Evolutionary conservation across 306 rosid species (phyloP).

Genomic region (Rosa chinensis): DNA sequence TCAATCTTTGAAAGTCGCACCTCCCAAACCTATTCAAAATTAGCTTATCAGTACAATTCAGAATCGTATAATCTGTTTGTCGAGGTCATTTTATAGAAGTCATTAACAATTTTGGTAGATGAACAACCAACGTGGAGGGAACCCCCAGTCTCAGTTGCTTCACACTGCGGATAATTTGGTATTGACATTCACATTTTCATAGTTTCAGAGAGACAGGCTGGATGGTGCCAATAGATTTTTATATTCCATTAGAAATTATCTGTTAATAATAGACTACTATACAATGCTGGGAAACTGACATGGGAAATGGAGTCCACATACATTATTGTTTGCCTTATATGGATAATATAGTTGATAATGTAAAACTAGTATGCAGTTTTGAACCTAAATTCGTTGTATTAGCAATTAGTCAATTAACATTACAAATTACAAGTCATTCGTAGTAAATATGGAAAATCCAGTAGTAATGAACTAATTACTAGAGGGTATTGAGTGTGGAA

Average conservation of each 20-base stretch:
- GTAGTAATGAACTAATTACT: background rate
- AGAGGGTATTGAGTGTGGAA: background rate
- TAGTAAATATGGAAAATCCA: background rate
- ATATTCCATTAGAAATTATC: background rate
- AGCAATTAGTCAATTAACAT: background rate
- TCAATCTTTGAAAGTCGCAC: conserved; percentile 62
- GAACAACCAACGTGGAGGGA: conserved; percentile 3
- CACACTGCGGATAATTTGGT: background rate
- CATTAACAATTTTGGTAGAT: background rate
- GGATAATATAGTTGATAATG: background rate
- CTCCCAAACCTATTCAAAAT: conserved; percentile 67
- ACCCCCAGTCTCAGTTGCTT: background rate
- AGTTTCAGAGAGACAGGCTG: background rate
- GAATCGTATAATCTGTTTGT: background rate
- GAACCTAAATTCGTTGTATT: background rate
- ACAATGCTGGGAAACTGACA: background rate
- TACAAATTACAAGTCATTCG: background rate
- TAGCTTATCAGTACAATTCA: background rate
- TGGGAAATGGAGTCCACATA: background rate
- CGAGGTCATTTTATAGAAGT: background rate
- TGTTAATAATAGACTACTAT: background rate
- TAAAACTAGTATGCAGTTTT: background rate
- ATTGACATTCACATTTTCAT: background rate
- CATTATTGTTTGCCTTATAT: background rate
- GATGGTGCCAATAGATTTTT: background rate